Evolutionary conservation across 1,139 yeast genomes (phyloP), one percentile per base, ranked within the genome.

Genomic region (Lodderomyces theae): DNA sequence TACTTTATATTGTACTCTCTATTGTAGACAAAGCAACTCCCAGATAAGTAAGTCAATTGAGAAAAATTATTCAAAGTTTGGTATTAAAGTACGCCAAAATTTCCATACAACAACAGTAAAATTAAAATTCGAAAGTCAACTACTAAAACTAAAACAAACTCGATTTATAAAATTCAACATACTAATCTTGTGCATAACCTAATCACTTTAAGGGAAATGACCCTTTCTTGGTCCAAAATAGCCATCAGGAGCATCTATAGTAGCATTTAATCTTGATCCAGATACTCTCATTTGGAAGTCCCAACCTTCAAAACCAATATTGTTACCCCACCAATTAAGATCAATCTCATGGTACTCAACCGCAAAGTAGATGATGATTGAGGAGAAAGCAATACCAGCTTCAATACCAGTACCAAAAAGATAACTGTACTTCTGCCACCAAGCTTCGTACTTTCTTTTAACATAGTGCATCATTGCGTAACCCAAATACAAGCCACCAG

Each of bases 351-450:
- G 63, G 48, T 64, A 73, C 51, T 71, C 73, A 10, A 74, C 77
- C 3, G 78, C 66, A 51, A 78, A 77, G 62, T 76, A 79, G 36
- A 78, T 72, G 39, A 78, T 63, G 32, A 75, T 57, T 1, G 75
- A 72, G 35, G 70, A 53, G 41, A 74, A 67, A 0, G 80, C 81
- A 34, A 74, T 64, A 37, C 82, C 82, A 5, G 81, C 75, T 10
- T 61, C 53, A 38, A 77, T 53, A n/a, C 74, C 80, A 31, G 73
- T 64, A 7, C 75, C 58, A 19, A 78, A 57, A 23, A 79, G 66
- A 54, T 78, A 79, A 51, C 69, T 77, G 58, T 78, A 79, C 58
- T 72, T 75, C 44, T 69, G 73, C 78, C 80, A 79, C 79, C 81
- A 72, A 18, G 66, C 59, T 25, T 59, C 51, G 52, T 66, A 74